Evolutionary conservation across 345 rosid species (phyloP), one percentile per base, ranked within the genome.

Genomic region (Hibiscus syriacus): DNA sequence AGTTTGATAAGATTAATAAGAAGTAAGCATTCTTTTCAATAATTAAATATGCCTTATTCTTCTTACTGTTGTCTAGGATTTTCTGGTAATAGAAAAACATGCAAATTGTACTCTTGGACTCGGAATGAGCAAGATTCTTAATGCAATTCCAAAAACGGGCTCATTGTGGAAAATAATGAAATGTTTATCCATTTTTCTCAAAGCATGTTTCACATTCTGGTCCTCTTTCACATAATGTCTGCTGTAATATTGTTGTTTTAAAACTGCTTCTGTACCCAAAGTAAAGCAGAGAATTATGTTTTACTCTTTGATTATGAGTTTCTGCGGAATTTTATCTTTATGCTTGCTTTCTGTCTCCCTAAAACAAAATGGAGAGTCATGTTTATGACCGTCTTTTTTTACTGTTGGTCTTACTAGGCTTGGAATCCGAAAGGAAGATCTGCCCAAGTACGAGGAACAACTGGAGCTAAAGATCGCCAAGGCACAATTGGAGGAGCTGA

Each of bases 1-100:
- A 95, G 59, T 95, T 95, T 75, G 99, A 92, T 52, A 90, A 89
- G 80, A 82, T 90, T 67, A 92, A 95, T 79, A 80, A 83, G 79
- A 90, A 95, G 99, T 92, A 74, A 78, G 87, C 34, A 65, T 76
- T 59, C n/a, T 1, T 54, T 52, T 38, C 67, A 16, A 22, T 13
- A 26, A 55, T 48, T 6, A 19, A 68, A 32, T 41, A 19, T 23
- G 20, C 1, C 46, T 46, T 55, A 19, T 2, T 58, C 45, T 39
- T 67, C 7, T 30, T 7, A 6, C 11, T 4, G 4, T 38, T 20
- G 19, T 11, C 29, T 32, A 38, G 27, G 17, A 38, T 60, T 12
- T 60, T n/a, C 29, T 38, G 65, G 23, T 23, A 41, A 23, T 13
- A 14, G 6, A 16, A 63, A 20, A 14, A 0, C 46, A 19, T 55